These are phyloP conservation scores for Calvatia gigantea DNA, from an alignment of 768 basidiomycete genomes.

Conservation along the genomic window DNA sequence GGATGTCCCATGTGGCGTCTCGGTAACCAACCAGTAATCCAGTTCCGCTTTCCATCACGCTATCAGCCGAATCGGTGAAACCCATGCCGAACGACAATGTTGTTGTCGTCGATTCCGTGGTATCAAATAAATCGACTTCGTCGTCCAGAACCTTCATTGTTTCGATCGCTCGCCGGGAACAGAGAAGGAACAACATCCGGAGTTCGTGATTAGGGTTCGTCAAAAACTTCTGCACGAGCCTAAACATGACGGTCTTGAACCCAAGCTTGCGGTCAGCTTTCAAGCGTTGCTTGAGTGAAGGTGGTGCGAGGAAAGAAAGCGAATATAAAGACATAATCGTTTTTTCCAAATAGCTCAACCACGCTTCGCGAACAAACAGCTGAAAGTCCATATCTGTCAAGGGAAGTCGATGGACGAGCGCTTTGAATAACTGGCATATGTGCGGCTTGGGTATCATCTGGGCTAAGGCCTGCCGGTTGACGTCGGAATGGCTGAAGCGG, in stretches of 20 bases:
- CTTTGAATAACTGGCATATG: conserved; percentile 60
- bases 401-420: conserved; percentile 83
- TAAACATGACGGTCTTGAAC: conserved; percentile 65
- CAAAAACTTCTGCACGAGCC: conserved; percentile 66
- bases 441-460: conserved; percentile 53
- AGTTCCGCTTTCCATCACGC: conserved; percentile 62
- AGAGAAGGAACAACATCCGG: conserved; percentile 49
- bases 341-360: conserved; percentile 80
- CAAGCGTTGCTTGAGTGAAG: conserved; percentile 66
- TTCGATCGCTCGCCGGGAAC: conserved; percentile 68
- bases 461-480: conserved; percentile 72
- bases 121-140: conserved; percentile 71
- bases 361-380: conserved; percentile 57
- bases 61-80: conserved; percentile 71
- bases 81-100: conserved; percentile 83
- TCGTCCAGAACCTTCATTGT: conserved; percentile 78
- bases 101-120: conserved; percentile 55
- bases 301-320: conserved; percentile 78
- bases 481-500: conserved; percentile 71
- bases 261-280: conserved; percentile 65
- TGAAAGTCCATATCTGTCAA: conserved; percentile 73
- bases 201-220: conserved; percentile 44
- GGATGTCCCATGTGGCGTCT: conserved; percentile 66
- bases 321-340: conserved; percentile 81
- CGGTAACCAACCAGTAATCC: conserved; percentile 73